Percentiles rank a stretch among this genome's conserved stretches.
Conservation (phyloP, 805 yeast genomes). For the Kluyveromyces starmeri region DNA sequence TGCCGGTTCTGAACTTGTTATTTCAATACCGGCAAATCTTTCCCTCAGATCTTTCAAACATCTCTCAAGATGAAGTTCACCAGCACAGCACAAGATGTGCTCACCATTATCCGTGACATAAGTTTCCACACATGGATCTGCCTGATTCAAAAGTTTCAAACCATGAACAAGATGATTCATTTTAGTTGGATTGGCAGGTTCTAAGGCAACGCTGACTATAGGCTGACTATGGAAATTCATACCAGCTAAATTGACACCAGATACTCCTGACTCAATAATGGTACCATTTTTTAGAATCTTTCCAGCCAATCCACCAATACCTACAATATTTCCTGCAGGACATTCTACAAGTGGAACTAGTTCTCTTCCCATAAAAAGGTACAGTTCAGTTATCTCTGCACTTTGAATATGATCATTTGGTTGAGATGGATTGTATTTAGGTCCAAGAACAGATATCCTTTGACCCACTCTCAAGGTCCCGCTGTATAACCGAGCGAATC, state of each 20-base stretch:
- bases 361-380: conserved; percentile 87
- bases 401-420: conserved; percentile 48
- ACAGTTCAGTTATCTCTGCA: conserved; percentile 59
- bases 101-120: conserved; percentile 86
- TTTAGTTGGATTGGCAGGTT: conserved; percentile 80
- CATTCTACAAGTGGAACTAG: conserved; percentile 66
- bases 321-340: conserved; percentile 93
- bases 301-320: conserved; percentile 84
- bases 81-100: conserved; percentile 88
- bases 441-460: conserved; percentile 68
- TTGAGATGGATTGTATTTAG: conserved; percentile 67
- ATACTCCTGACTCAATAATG: conserved; percentile 44
- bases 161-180: conserved; percentile 72
- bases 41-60: conserved; percentile 86
- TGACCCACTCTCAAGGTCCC: conserved; percentile 77
- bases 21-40: conserved; percentile 86
- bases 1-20: conserved; percentile 80
- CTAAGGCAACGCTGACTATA: conserved; percentile 90
- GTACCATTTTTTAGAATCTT: conserved; percentile 84
- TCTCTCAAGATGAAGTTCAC: conserved; percentile 91
- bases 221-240: conserved; percentile 74
- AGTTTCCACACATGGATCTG: conserved; percentile 92
- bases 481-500: conserved; percentile 81
- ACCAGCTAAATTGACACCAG: conserved; percentile 72
- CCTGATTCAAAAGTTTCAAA: conserved; percentile 64